Evolutionary conservation across 495 filamentous ascomycete genomes (phyloP).

Genomic region (Daldinia grandis): DNA sequence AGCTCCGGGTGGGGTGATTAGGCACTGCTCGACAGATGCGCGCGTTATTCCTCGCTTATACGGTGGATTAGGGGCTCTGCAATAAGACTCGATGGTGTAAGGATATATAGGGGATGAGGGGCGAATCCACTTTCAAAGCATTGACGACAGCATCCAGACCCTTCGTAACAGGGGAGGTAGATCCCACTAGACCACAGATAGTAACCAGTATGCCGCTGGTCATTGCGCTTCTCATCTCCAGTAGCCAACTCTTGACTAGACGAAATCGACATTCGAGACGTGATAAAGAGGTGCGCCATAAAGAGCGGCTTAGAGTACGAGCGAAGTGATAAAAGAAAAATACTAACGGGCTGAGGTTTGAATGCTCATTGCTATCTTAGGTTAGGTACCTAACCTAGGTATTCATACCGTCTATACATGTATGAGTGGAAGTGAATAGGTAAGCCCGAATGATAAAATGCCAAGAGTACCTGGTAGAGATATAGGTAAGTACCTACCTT

Average conservation of each 20-base stretch:
- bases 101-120: conserved; percentile 3
- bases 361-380: too few species aligned
- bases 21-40: neutral
- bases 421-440: too few species aligned
- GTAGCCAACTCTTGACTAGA: neutral
- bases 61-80: neutral
- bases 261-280: neutral
- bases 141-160: neutral
- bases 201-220: neutral
- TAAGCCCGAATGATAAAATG: too few species aligned
- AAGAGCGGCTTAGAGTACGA: neutral
- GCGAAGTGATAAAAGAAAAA: neutral
- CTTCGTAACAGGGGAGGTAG: neutral
- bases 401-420: too few species aligned
- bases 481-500: neutral
- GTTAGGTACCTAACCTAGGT: too few species aligned
- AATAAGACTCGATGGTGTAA: neutral
- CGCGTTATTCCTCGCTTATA: neutral
- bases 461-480: neutral
- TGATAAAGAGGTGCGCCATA: neutral
- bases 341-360: too few species aligned
- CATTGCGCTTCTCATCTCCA: conserved; percentile 4
- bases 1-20: neutral
- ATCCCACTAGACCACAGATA: conserved; percentile 1
- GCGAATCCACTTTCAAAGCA: conserved; percentile 4